Conservation (phyloP, 805 yeast species). For the Vanderwaltozyma tropicalis region DNA sequence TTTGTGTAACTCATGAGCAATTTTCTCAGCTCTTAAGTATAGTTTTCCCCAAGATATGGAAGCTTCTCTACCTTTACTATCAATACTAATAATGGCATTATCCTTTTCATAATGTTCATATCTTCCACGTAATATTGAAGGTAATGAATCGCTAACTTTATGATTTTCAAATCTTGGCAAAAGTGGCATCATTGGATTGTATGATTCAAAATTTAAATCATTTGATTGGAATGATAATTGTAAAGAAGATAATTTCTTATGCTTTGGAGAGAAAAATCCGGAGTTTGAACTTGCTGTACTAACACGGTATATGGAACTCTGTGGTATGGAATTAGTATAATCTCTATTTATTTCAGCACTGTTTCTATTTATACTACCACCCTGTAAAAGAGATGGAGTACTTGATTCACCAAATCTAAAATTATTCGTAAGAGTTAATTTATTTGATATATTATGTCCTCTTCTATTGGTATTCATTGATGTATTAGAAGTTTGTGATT, state of each 20-base stretch:
- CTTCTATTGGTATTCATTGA: slow-evolving; percentile 1
- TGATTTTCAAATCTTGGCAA: slow-evolving; percentile 45
- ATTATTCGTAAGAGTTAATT: background rate
- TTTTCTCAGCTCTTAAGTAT: slow-evolving; percentile 70
- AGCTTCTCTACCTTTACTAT: slow-evolving; percentile 71
- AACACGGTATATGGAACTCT: slow-evolving; percentile 17
- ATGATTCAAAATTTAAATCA: slow-evolving; percentile 6
- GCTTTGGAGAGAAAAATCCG: slow-evolving; percentile 9
- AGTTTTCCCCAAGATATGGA: slow-evolving; percentile 86
- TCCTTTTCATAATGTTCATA: slow-evolving; percentile 57
- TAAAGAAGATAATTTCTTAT: slow-evolving; percentile 11
- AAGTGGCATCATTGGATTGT: slow-evolving; percentile 28
- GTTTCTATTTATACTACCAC: no score
- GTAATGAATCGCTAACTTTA: slow-evolving; percentile 51
- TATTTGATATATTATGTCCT: slow-evolving; percentile 1
- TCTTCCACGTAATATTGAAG: slow-evolving; percentile 62
- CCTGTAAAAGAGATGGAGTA: no score
- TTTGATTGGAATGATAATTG: slow-evolving; percentile 28
- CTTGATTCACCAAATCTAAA: no score
- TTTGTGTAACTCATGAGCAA: slow-evolving; percentile 50
- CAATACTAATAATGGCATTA: slow-evolving; percentile 62
- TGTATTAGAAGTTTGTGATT: background rate
- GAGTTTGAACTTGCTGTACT: slow-evolving; percentile 25
- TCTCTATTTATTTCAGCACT: background rate
- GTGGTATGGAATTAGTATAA: background rate